These are phyloP conservation scores for Tillandsia leiboldiana DNA, from an alignment of 176 grass and related monocot species.

Conservation along the genomic window DNA sequence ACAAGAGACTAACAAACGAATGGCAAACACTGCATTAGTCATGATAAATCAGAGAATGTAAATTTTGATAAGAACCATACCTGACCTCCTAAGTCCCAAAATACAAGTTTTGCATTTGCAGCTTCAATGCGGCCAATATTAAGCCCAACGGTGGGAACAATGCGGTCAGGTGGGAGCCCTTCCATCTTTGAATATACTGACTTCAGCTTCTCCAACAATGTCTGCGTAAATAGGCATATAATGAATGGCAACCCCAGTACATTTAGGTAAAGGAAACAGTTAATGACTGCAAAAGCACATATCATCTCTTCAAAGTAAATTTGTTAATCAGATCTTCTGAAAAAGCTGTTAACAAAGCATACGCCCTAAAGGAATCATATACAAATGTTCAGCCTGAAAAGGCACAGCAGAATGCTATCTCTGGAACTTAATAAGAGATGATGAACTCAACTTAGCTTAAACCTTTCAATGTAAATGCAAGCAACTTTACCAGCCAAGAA, in stretches of 20 bases:
- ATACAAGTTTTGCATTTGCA: conserved; percentile 78
- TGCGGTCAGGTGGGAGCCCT: conserved; percentile 69
- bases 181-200: conserved; percentile 65
- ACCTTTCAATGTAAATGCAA: no score
- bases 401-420: no score
- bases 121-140: conserved; percentile 95
- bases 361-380: no score
- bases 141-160: conserved; percentile 93
- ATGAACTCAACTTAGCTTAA: no score
- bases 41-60: not conserved
- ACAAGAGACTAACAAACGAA: no score
- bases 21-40: not conserved
- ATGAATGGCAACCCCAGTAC: not conserved
- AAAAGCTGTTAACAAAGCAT: no score
- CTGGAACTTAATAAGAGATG: no score
- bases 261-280: not conserved
- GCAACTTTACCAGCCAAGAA: no score
- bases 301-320: not conserved
- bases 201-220: conserved; percentile 97
- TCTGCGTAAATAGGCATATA: conserved; percentile 24
- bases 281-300: not conserved
- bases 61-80: conserved; percentile 29
- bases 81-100: conserved; percentile 99
- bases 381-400: no score
- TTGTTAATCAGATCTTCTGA: no score